Conservation (phyloP, 2,329 filamentous ascomycete species). For the Colletotrichum camelliae region DNA sequence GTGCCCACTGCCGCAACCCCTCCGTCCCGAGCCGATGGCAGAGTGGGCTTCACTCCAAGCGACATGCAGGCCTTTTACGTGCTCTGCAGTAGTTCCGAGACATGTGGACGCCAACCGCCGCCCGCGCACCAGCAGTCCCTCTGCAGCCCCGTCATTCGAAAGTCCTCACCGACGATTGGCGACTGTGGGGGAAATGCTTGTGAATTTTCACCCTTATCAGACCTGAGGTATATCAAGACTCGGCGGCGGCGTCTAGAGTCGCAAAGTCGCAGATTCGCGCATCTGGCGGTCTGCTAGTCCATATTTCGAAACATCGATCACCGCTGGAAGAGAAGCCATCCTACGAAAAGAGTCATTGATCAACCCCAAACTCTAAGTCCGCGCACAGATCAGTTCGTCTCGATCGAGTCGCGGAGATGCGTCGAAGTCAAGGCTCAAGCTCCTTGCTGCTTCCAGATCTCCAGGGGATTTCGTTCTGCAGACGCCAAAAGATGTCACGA, state of each 20-base stretch:
- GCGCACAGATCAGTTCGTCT: conserved; percentile 1
- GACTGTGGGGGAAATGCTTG: background rate
- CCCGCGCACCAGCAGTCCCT: background rate
- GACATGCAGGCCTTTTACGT: background rate
- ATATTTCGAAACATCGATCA: background rate
- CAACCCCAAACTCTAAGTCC: background rate
- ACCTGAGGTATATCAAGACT: background rate
- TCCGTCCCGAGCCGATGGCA: background rate
- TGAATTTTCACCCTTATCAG: background rate
- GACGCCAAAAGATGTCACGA: background rate
- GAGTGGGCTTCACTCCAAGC: background rate
- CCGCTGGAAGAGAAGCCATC: background rate
- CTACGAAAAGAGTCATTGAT: background rate
- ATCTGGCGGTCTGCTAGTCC: background rate
- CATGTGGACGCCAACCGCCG: background rate
- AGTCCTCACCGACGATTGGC: background rate
- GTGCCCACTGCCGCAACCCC: background rate
- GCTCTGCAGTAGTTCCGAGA: background rate
- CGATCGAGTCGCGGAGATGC: background rate
- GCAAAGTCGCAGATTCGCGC: background rate
- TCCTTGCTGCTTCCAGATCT: background rate
- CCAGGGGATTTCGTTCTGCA: background rate
- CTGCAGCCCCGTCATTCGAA: background rate
- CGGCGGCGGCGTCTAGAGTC: background rate
- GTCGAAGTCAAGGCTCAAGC: background rate